These are phyloP conservation scores for Cyberlindnera samutprakarnensis DNA, from an alignment of 805 yeast species.

Conservation along the genomic window DNA sequence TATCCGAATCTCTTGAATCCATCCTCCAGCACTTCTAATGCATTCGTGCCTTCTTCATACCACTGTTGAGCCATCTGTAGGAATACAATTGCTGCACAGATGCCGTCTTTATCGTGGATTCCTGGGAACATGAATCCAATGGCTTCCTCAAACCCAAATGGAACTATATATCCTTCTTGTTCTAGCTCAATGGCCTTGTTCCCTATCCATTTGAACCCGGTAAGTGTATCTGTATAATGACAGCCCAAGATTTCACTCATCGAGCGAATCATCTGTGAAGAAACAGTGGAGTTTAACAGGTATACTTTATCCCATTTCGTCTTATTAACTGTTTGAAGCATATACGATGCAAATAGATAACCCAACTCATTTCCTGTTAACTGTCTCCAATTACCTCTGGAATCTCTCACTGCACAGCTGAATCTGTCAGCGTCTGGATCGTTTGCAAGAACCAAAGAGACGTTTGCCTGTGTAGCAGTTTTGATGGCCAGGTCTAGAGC, in stretches of 20 bases:
- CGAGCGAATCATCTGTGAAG: slow-evolving; percentile 69
- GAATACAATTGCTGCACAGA: slow-evolving; percentile 71
- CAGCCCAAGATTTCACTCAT: slow-evolving; percentile 61
- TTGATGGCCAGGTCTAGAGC: slow-evolving; percentile 70
- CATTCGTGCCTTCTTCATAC: slow-evolving; percentile 31
- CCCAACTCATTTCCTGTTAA: slow-evolving; percentile 92
- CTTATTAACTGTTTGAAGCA: slow-evolving; percentile 25
- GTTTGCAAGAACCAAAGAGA: slow-evolving; percentile 67
- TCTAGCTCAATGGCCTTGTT: slow-evolving; percentile 75
- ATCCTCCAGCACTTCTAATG: slow-evolving; percentile 42
- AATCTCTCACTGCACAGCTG: slow-evolving; percentile 60
- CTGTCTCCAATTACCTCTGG: slow-evolving; percentile 52
- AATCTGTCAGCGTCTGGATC: slow-evolving; percentile 98
- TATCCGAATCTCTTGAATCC: slow-evolving; percentile 68
- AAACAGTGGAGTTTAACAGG: slow-evolving; percentile 83
- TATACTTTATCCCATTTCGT: slow-evolving; percentile 32
- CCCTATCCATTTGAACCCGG: slow-evolving; percentile 98
- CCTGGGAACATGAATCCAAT: slow-evolving; percentile 86
- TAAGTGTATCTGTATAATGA: slow-evolving; percentile 70
- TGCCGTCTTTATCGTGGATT: slow-evolving; percentile 90
- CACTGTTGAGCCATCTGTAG: slow-evolving; percentile 58
- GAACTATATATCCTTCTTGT: slow-evolving; percentile 55
- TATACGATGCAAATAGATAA: slow-evolving; percentile 65
- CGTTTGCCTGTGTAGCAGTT: slow-evolving; percentile 43
- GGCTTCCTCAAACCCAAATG: slow-evolving; percentile 94